Evolutionary conservation across 1,284 basidiomycete genomes (phyloP), one percentile per base, ranked within the genome.

Genomic region (Rhodofomes roseus): DNA sequence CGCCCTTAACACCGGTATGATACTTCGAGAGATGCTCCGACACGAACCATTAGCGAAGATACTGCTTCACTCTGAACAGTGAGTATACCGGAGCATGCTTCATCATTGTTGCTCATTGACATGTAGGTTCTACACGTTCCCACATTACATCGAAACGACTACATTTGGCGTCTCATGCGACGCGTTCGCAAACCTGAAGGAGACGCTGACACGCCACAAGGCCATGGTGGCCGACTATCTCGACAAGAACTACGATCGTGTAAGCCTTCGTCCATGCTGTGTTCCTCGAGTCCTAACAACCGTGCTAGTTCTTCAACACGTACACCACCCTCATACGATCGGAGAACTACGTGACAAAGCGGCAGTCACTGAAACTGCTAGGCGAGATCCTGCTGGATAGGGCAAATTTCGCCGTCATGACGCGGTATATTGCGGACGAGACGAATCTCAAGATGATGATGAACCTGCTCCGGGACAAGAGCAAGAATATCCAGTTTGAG

Each of bases 381-480:
- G 96, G 97, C 66, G 97, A 99, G 77, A 98, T 99, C 74, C 80
- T 99, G 1, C 87, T 99, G 52, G 97, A 99, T 76, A 86, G 96
- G 29, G 95, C 95, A 46, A 99, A 99, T 76, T 99, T 98, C 79
- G 92, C 84, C 68, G 92, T 98, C 71, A 99, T 99, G 96, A 98
- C 96, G 0, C 84, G 89, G n/a, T 99, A 98, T 74, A 98, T 99
- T 67, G 86, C 92, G 5, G 89, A 87, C 68, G 90, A 92, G 70
- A 90, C 90, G 40, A 99, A 99, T 72, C 82, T 99, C 62, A 98
- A 98, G 86, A 93, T 96, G 86, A 98, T 99, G 94, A 99, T 99
- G 96, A 99, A 99, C 74, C 83, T 99, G 56, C 79, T 99, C 54
- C 84, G 95, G 62, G 95, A 98, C 71, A 95, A 95, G 81, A 96